A percentile compares a stretch with the other conserved stretches of the same genome.
These are phyloP conservation scores for Cinnamomum micranthum DNA, from an alignment of 164 flowering plant species.

Conservation along the genomic window DNA sequence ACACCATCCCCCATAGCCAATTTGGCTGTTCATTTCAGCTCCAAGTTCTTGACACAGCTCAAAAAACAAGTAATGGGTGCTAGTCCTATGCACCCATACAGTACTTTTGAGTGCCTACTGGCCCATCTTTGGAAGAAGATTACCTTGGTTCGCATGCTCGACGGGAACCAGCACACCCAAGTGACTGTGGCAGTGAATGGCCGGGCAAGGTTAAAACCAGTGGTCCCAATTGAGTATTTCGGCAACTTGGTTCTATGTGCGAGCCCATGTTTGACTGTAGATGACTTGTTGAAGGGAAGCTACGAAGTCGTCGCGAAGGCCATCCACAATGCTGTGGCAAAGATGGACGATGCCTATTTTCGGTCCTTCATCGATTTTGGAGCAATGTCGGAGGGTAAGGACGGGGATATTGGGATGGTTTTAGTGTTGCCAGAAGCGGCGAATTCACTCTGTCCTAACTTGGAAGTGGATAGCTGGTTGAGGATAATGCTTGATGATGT, in stretches of 20 bases:
- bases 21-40: slow-evolving; percentile 2
- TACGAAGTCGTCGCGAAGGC: slow-evolving; percentile 1
- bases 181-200: slow-evolving; percentile 13
- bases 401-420: slow-evolving; percentile 3
- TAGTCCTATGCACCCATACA: neutral
- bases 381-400: neutral
- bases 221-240: slow-evolving; percentile 6
- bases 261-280: slow-evolving; percentile 5
- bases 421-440: neutral
- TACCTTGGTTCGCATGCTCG: slow-evolving; percentile 8
- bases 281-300: slow-evolving; percentile 11
- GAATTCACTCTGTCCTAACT: slow-evolving; percentile 1
- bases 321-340: slow-evolving; percentile 12
- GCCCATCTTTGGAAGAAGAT: slow-evolving; percentile 18
- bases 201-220: slow-evolving; percentile 8
- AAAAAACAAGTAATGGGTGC: neutral
- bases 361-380: slow-evolving; percentile 21
- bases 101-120: slow-evolving; percentile 12
- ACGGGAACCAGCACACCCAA: neutral
- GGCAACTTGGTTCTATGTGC: slow-evolving; percentile 22
- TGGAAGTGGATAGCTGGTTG: slow-evolving; percentile 20
- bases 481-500: slow-evolving; percentile 10
- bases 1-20: neutral
- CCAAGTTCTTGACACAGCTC: slow-evolving; percentile 5
- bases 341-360: slow-evolving; percentile 13